phyloP scores from a whole-genome alignment of 805 yeast genomes.

The Wickerhamiella dianesei region DNA sequence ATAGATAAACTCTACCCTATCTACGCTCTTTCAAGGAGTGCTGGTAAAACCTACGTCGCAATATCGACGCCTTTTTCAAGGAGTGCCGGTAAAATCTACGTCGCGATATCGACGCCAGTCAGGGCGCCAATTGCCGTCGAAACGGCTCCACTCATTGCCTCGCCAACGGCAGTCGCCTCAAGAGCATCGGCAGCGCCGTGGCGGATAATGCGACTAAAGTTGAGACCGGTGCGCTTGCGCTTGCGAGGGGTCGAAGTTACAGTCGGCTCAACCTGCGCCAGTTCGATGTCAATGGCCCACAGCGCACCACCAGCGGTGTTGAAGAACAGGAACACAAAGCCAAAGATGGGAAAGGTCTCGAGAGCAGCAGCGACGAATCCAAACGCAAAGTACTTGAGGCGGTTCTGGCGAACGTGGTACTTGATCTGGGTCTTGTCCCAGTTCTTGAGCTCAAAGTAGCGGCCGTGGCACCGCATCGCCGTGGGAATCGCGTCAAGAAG shows the following conservation, averaged over 20 bases:
- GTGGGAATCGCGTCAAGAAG: slow-evolving; percentile 40
- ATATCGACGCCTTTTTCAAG: too few relatives aligned
- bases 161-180: background rate
- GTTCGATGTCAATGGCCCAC: slow-evolving; percentile 26
- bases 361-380: slow-evolving; percentile 27
- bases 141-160: background rate
- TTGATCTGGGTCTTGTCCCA: slow-evolving; percentile 32
- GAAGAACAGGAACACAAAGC: slow-evolving; percentile 26
- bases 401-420: slow-evolving; percentile 18
- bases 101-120: background rate
- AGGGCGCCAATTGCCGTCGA: background rate
- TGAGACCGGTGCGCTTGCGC: background rate
- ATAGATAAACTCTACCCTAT: too few relatives aligned
- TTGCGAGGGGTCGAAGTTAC: slow-evolving; percentile 1
- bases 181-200: background rate
- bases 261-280: background rate
- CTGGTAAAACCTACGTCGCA: too few relatives aligned
- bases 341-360: slow-evolving; percentile 26
- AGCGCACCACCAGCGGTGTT: slow-evolving; percentile 28
- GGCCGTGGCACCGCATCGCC: slow-evolving; percentile 38
- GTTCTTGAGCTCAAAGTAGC: slow-evolving; percentile 47
- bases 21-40: too few relatives aligned
- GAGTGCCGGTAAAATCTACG: too few relatives aligned
- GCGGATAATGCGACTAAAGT: background rate
- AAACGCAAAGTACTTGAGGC: slow-evolving; percentile 25